phyloP scores from a whole-genome alignment of 768 basidiomycete species.

The Plicaturopsis crispa region DNA sequence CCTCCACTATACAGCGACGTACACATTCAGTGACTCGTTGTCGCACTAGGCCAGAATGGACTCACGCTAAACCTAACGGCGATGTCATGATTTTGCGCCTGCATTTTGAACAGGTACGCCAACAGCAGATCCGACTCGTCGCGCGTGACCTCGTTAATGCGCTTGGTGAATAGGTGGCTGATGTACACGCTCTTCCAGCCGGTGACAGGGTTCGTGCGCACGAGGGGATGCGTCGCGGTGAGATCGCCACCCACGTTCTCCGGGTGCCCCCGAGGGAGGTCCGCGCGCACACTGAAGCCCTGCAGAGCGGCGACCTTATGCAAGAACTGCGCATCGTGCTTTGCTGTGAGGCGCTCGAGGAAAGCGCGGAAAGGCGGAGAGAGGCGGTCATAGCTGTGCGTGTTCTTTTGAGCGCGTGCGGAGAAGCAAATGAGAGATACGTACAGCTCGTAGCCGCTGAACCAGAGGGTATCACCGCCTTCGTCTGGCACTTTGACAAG shows the following conservation, averaged over 20 bases:
- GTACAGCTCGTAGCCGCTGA: conserved; percentile 50
- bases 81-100: conserved; percentile 26
- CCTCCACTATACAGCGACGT: conserved; percentile 33
- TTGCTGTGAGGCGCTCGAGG: conserved; percentile 50
- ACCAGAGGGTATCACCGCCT: conserved; percentile 8
- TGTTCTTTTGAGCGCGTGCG: too few species aligned
- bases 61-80: too few species aligned
- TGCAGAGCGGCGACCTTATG: too few species aligned
- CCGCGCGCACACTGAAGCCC: conserved; percentile 9
- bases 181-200: conserved; percentile 29
- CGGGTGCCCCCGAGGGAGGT: conserved; percentile 21
- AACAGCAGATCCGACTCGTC: conserved; percentile 27
- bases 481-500: too few species aligned
- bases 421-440: too few species aligned
- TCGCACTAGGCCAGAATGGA: too few species aligned
- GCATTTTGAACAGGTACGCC: conserved; percentile 24
- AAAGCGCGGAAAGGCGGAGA: conserved; percentile 45
- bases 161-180: conserved; percentile 26
- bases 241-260: conserved; percentile 24
- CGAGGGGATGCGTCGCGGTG: conserved; percentile 22
- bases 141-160: conserved; percentile 24
- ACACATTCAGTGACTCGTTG: conserved; percentile 27
- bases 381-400: conserved; percentile 52
- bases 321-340: conserved; percentile 40
- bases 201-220: conserved; percentile 30